These are phyloP conservation scores for Hypomontagnella monticulosa DNA, from an alignment of 495 filamentous ascomycete genomes.

Conservation along the genomic window DNA sequence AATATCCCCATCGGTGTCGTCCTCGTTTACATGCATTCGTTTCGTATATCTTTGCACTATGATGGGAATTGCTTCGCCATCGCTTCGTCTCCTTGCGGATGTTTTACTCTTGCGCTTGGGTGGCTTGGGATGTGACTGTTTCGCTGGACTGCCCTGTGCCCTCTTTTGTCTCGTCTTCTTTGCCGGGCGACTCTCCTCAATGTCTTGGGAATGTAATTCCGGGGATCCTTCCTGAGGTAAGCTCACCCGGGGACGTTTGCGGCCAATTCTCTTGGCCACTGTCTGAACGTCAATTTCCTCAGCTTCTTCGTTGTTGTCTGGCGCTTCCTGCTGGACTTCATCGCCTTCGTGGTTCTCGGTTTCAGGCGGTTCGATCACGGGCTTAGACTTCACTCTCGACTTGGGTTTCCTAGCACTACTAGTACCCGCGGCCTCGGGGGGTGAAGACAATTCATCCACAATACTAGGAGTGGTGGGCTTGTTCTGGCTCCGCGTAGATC, in stretches of 20 bases:
- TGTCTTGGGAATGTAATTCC: constrained; percentile 38
- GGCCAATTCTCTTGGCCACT: constrained; percentile 48
- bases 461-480: constrained; percentile 26
- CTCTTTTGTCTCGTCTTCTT: constrained; percentile 50
- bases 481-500: constrained; percentile 39
- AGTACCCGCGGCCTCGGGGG: constrained; percentile 45
- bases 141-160: constrained; percentile 45
- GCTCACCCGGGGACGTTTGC: constrained; percentile 51
- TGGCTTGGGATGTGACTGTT: constrained; percentile 49
- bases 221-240: constrained; percentile 41
- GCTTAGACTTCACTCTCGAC: constrained; percentile 17
- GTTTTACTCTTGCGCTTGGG: constrained; percentile 23
- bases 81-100: constrained; percentile 31
- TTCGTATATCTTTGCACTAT: constrained; percentile 60
- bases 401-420: constrained; percentile 42
- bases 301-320: constrained; percentile 35
- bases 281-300: constrained; percentile 48
- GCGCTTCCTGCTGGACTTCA: constrained; percentile 39
- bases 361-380: constrained; percentile 19
- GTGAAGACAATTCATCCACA: constrained; percentile 44
- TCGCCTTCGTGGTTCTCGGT: constrained; percentile 18
- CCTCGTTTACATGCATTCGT: constrained; percentile 36
- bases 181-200: constrained; percentile 38
- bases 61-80: constrained; percentile 52
- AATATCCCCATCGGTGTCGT: constrained; percentile 54